A percentile compares a stretch with the other conserved stretches of the same genome.
Evolutionary conservation across 495 filamentous ascomycete genomes (phyloP).

Genomic region (Penicillium daleae): DNA sequence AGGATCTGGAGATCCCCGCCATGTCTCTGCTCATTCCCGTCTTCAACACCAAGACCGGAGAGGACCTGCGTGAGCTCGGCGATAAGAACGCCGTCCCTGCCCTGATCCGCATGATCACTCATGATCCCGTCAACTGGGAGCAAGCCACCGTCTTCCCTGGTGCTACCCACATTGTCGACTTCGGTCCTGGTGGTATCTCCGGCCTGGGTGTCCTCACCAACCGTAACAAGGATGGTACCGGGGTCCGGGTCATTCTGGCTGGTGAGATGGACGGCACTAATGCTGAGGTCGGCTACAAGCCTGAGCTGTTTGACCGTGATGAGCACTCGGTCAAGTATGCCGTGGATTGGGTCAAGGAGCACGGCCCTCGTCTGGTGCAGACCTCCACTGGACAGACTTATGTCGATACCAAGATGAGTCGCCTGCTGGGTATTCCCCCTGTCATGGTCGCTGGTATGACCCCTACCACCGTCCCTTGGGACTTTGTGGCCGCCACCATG

Average conservation of each 20-base stretch:
- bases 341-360: conserved; percentile 97
- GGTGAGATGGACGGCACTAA: conserved; percentile 90
- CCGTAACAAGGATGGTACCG: conserved; percentile 97
- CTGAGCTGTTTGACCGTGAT: conserved; percentile 95
- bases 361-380: conserved; percentile 84
- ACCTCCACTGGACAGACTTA: conserved; percentile 84
- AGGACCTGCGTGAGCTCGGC: conserved; percentile 72
- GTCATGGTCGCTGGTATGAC: conserved; percentile 98
- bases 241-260: conserved; percentile 91
- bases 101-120: conserved; percentile 90
- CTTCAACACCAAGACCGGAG: conserved; percentile 83
- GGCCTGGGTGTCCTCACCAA: conserved; percentile 96
- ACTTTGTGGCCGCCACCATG: conserved; percentile 95
- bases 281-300: conserved; percentile 91
- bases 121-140: conserved; percentile 92
- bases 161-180: conserved; percentile 93
- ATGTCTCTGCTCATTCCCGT: conserved; percentile 76
- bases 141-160: conserved; percentile 84
- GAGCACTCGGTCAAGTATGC: conserved; percentile 93
- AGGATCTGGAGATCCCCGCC: conserved; percentile 72
- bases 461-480: conserved; percentile 89
- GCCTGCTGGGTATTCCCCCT: conserved; percentile 84
- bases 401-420: conserved; percentile 98
- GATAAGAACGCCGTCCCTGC: conserved; percentile 73
- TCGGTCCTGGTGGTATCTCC: conserved; percentile 94